These are phyloP conservation scores for Rutidosis leptorrhynchoides DNA, from an alignment of 129 eudicot species.

Conservation along the genomic window DNA sequence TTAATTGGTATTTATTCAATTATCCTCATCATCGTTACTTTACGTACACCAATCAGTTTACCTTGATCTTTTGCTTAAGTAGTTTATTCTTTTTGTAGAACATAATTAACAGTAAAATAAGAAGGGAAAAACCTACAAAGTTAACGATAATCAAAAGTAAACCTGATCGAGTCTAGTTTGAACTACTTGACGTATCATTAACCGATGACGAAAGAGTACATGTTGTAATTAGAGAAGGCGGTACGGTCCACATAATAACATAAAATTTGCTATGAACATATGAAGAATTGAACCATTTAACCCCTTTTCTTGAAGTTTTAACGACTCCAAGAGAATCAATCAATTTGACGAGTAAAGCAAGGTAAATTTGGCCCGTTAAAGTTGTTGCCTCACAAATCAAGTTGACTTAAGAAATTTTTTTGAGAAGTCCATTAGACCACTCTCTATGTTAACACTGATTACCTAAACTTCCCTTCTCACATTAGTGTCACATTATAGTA, in stretches of 20 bases:
- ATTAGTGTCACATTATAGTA: no score
- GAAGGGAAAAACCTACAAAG: slow-evolving; percentile 38
- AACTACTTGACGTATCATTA: neutral
- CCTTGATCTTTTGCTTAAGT: slow-evolving; percentile 28
- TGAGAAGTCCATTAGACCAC: slow-evolving; percentile 58
- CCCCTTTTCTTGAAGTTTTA: slow-evolving; percentile 48
- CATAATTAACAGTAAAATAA: slow-evolving; percentile 35
- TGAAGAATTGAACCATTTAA: slow-evolving; percentile 47
- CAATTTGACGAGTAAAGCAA: slow-evolving; percentile 41
- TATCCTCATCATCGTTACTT: slow-evolving; percentile 24
- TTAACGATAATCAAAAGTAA: slow-evolving; percentile 30
- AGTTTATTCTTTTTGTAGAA: slow-evolving; percentile 48
- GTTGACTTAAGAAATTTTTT: slow-evolving; percentile 26
- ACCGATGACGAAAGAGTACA: slow-evolving; percentile 27
- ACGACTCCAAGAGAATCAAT: slow-evolving; percentile 39
- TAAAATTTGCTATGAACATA: slow-evolving; percentile 37
- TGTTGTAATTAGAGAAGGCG: slow-evolving; percentile 34
- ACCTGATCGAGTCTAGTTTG: slow-evolving; percentile 19
- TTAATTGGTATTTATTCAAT: slow-evolving; percentile 18
- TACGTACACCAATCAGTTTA: neutral
- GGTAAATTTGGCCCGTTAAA: slow-evolving; percentile 47
- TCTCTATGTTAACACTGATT: no score
- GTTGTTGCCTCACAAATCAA: slow-evolving; percentile 51
- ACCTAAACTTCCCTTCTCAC: no score
- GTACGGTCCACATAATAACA: slow-evolving; percentile 60